Conservation (phyloP, 495 filamentous ascomycete genomes). For the Letharia columbiana region DNA sequence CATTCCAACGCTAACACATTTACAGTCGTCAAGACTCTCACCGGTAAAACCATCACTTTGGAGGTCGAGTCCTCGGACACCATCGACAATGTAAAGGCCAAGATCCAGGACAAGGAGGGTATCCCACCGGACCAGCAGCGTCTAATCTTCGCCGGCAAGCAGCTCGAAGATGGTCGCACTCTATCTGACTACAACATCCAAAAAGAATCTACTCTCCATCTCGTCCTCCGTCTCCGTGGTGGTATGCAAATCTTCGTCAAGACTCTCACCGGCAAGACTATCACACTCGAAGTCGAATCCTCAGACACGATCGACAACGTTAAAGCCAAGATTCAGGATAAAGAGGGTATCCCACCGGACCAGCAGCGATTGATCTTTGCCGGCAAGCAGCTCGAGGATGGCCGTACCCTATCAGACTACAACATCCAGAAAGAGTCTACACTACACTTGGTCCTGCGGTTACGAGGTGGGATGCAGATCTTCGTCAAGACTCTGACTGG, state of each 20-base stretch:
- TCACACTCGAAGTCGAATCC: conserved; percentile 62
- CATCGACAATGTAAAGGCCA: conserved; percentile 89
- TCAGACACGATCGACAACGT: conserved; percentile 98
- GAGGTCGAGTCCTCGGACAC: conserved; percentile 95
- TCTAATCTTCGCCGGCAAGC: conserved; percentile 64
- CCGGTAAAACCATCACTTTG: conserved; percentile 96
- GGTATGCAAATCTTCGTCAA: conserved; percentile 72
- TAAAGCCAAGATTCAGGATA: conserved; percentile 96
- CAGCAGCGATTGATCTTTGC: conserved; percentile 94
- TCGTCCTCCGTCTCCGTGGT: conserved; percentile 64
- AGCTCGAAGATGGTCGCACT: conserved; percentile 63
- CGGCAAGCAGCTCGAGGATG: conserved; percentile 89
- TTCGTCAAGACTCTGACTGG: conserved; percentile 91
- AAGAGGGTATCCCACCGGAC: conserved; percentile 92
- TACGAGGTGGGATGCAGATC: conserved; percentile 96
- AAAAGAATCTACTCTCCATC: conserved; percentile 61
- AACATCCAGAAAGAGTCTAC: conserved; percentile 99
- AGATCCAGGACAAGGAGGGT: conserved; percentile 73
- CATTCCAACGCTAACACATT: conserved; percentile 20
- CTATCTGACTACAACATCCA: conserved; percentile 69
- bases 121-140: conserved; percentile 73
- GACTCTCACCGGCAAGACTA: conserved; percentile 64
- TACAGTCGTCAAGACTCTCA: conserved; percentile 76
- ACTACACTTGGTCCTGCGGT: conserved; percentile 91
- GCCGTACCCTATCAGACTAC: conserved; percentile 92